Evolutionary conservation across 192 early-diverging fungal species (phyloP).

Genomic region (Backusella sp.): DNA sequence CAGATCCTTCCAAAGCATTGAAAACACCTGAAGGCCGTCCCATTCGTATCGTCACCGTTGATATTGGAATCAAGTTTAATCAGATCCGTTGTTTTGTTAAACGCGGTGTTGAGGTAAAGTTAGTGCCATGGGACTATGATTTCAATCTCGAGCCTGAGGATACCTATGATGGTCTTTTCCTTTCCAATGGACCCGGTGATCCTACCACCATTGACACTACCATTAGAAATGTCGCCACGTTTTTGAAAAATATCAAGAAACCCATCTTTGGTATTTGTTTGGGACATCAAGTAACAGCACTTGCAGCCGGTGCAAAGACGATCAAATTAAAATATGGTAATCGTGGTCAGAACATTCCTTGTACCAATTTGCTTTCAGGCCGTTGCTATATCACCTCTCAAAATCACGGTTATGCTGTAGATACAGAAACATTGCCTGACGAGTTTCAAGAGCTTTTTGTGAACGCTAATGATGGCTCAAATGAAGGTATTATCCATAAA

Average conservation of each 20-base stretch:
- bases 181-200: conserved; percentile 97
- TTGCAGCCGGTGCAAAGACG: conserved; percentile 91
- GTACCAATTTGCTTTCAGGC: conserved; percentile 92
- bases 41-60: conserved; percentile 87
- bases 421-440: conserved; percentile 68
- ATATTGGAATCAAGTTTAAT: conserved; percentile 99
- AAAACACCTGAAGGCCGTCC: conserved; percentile 64
- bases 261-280: conserved; percentile 99
- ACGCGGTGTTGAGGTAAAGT: conserved; percentile 89
- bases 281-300: conserved; percentile 95
- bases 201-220: conserved; percentile 81
- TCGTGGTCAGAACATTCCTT: conserved; percentile 99
- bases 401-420: conserved; percentile 98
- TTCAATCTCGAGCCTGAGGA: conserved; percentile 63
- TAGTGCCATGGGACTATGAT: conserved; percentile 98
- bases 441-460: conserved; percentile 90
- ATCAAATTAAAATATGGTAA: conserved; percentile 99
- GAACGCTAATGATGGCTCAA: conserved; percentile 98
- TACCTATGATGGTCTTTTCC: conserved; percentile 87
- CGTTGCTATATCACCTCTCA: conserved; percentile 99
- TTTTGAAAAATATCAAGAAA: conserved; percentile 68
- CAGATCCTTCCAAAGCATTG: conserved; percentile 55
- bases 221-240: conserved; percentile 70
- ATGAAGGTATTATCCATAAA: conserved; percentile 96
- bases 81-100: conserved; percentile 98